Evolutionary conservation across 2,329 filamentous ascomycete genomes (phyloP), one percentile per base, ranked within the genome.

Genomic region (Arthrobotrys sinensis): DNA sequence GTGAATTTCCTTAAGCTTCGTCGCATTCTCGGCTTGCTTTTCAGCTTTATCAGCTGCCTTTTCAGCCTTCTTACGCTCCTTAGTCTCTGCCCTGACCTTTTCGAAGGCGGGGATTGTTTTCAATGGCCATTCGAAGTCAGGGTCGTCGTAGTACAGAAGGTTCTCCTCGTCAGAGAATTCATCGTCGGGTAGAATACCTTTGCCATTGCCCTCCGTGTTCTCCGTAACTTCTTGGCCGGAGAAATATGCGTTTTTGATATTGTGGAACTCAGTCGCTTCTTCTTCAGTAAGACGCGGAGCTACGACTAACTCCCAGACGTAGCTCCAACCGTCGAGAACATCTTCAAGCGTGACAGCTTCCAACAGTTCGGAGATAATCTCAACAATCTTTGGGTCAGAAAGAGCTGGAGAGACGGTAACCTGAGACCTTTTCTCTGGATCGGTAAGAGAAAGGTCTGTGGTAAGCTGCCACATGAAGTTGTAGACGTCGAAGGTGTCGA

Each of bases 391-490:
- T 11, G 24, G 12, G 28, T 76, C 40, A 11, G 55, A 64, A 11
- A 76, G 45, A 4, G 19, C 11, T 12, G 71, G 64, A 14, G 8
- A 43, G 1, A 19, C 50, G 19, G 19, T 19, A 10, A 69, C 28
- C 0, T n/a, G 3, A 0, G 38, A 4, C 12, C 57, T 46, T 11
- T 55, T 50, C 14, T 34, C 43, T 6, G 46, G 55, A 6, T 50
- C 52, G 3, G 55, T 48, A 19, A 46, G 16, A 1, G 65, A 46
- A 14, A 69, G 36, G 16, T 64, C 55, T 5, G 43, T 50, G 45
- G 65, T 14, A 10, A 69, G 24, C 36, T 64, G 60, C 21, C 52
- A 69, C 43, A 76, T 63, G 32, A 76, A 76, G 16, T 28, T 53
- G 46, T 68, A 55, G 24, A 76, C 32, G 19, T 64, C 46, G 4